phyloP scores from a whole-genome alignment of 1,284 basidiomycete species.

The Sanghuangporus sanghuang region DNA sequence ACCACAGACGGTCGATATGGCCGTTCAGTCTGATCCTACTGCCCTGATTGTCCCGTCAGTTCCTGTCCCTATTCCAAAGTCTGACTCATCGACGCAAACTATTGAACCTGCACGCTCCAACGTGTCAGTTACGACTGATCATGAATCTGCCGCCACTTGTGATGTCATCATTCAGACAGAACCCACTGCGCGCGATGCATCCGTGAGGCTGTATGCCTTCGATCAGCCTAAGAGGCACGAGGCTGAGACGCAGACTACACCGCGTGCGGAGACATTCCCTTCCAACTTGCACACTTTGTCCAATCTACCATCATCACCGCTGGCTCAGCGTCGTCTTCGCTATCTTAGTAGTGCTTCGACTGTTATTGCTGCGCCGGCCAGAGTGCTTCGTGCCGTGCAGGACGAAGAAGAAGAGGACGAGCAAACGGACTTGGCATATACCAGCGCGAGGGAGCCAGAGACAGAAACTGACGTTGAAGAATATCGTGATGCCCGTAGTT shows the following conservation, averaged over 20 bases:
- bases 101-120: conserved; percentile 32
- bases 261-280: conserved; percentile 7
- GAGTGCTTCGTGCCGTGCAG: conserved; percentile 29
- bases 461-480: conserved; percentile 68
- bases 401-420: conserved; percentile 32
- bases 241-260: conserved; percentile 20
- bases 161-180: neutral
- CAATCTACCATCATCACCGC: conserved; percentile 37
- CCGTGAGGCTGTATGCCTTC: conserved; percentile 11
- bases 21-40: conserved; percentile 22
- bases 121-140: neutral
- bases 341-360: conserved; percentile 45
- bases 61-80: neutral
- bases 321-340: conserved; percentile 21
- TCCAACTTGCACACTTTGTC: conserved; percentile 34
- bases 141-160: neutral
- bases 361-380: conserved; percentile 31
- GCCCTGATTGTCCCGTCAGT: conserved; percentile 18
- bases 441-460: conserved; percentile 56
- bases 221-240: conserved; percentile 14
- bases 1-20: conserved; percentile 17
- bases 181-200: neutral
- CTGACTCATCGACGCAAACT: conserved; percentile 16
- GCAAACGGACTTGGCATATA: conserved; percentile 46
- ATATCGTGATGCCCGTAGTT: conserved; percentile 79